These are phyloP conservation scores for Cercospora beticola DNA, from an alignment of 2,329 filamentous ascomycete species.

Conservation along the genomic window DNA sequence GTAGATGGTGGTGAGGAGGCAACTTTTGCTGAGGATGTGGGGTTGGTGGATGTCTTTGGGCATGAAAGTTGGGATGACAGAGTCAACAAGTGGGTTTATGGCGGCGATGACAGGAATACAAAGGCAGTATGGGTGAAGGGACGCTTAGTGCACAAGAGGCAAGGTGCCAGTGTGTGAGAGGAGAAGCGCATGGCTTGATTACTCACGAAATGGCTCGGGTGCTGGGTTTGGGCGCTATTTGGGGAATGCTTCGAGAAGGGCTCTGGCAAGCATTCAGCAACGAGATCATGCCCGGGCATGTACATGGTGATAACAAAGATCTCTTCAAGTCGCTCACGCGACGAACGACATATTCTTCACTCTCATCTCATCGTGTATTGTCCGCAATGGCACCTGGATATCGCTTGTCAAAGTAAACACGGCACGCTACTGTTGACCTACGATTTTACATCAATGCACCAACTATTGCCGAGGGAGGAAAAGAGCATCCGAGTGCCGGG, in stretches of 20 bases:
- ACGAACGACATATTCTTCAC: background rate
- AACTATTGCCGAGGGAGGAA: background rate
- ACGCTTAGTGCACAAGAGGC: slow-evolving; percentile 67
- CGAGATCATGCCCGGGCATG: background rate
- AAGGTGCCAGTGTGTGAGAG: slow-evolving; percentile 20
- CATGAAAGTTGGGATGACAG: slow-evolving; percentile 85
- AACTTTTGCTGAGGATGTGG: slow-evolving; percentile 42
- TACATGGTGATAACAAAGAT: background rate
- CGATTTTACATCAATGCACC: too few relatives aligned
- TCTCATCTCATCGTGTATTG: too few relatives aligned
- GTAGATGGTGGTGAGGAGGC: background rate
- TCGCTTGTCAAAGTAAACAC: too few relatives aligned
- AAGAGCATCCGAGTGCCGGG: background rate
- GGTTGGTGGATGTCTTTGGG: slow-evolving; percentile 84
- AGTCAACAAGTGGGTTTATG: slow-evolving; percentile 92
- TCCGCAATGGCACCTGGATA: too few relatives aligned
- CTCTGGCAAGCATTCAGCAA: background rate
- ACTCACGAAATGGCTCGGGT: background rate
- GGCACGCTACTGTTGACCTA: too few relatives aligned
- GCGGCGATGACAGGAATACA: slow-evolving; percentile 89
- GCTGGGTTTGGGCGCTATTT: background rate
- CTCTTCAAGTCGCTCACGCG: background rate
- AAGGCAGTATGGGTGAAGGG: slow-evolving; percentile 86
- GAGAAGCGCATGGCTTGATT: background rate
- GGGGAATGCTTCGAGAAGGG: background rate